Percentiles rank a stretch among this genome's conserved stretches.
Evolutionary conservation across 164 flowering plant genomes (phyloP).

Genomic region (Hamamelis virginiana): DNA sequence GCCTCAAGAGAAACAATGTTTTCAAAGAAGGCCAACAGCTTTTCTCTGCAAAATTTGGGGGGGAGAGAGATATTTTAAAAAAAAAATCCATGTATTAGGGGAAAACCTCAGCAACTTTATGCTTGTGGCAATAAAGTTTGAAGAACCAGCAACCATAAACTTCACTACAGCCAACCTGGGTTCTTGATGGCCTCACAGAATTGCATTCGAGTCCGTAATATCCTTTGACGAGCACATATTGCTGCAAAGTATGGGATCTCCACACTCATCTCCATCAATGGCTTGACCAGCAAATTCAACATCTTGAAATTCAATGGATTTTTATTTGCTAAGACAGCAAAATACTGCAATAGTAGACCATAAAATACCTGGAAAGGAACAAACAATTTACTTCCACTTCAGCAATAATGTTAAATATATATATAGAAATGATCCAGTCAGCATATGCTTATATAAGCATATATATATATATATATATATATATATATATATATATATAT

Average conservation of each 20-base stretch:
- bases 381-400: not conserved
- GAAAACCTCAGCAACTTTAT: not conserved
- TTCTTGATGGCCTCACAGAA: slow-evolving; percentile 67
- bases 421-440: too few relatives aligned
- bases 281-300: slow-evolving; percentile 75
- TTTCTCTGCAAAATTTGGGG: slow-evolving; percentile 41
- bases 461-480: not conserved
- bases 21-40: slow-evolving; percentile 92
- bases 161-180: slow-evolving; percentile 43
- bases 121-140: slow-evolving; percentile 1
- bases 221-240: slow-evolving; percentile 87
- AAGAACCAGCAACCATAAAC: slow-evolving; percentile 8
- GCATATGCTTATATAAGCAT: too few relatives aligned
- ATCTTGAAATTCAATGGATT: slow-evolving; percentile 73
- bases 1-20: slow-evolving; percentile 73
- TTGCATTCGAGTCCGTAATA: slow-evolving; percentile 51
- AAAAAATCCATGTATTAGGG: slow-evolving; percentile 5
- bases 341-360: slow-evolving; percentile 84
- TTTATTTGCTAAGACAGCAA: slow-evolving; percentile 69
- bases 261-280: slow-evolving; percentile 83
- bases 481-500: not conserved
- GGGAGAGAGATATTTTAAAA: not conserved
- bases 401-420: not conserved
- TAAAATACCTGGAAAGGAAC: slow-evolving; percentile 68
- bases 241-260: slow-evolving; percentile 93